Base-by-base conservation (phyloP, 305 asterid species). In the Lippia alba region DNA sequence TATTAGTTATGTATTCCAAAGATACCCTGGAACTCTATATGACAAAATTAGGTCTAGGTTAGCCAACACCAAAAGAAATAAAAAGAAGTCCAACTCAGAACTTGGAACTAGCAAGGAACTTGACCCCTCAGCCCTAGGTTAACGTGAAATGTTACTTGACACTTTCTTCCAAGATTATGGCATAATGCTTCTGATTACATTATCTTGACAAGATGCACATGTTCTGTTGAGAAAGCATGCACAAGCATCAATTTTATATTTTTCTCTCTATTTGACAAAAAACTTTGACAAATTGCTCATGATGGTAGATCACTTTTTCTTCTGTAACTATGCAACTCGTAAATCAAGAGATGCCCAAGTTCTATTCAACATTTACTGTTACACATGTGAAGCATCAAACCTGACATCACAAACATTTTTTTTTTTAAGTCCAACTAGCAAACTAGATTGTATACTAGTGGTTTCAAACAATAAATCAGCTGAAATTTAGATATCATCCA, bases 361-460 rank as follows among this genome's bases (percentile, higher is more conserved):
- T 67, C 45, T 40, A 46, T 72, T 48, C 71, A 68, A 39, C 49
- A 51, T 32, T 33, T 64, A 11, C 67, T 48, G 32, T 64, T 54
- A 63, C 24, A 30, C 61, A 51, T 17, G 8, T 66, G 57, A 55
- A 70, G 19, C 66, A 72, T 56, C 36, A 49, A 34, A 56, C 34
- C 45, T 67, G 59, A 17, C 48, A 56, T 36, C 55, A 55, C 32
- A 24, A 24, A 53, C 41, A 36, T 36, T 60, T 24, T 3, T 60
- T 24, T 3, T 39, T 56, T 48, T 39, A 68, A 66, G 40, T 54
- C 46, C 75, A 69, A 20, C 63, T 49, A 67, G 61, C 74, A 70
- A 72, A 64, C 7, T 55, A 68, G 59, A 56, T 17, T 67, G 40
- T 55, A 64, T 54, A 58, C n/a, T 39, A 50, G 51, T 53, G 32